phyloP scores from a whole-genome alignment of 495 filamentous ascomycete species.

The Trichocladium uniseriatum region DNA sequence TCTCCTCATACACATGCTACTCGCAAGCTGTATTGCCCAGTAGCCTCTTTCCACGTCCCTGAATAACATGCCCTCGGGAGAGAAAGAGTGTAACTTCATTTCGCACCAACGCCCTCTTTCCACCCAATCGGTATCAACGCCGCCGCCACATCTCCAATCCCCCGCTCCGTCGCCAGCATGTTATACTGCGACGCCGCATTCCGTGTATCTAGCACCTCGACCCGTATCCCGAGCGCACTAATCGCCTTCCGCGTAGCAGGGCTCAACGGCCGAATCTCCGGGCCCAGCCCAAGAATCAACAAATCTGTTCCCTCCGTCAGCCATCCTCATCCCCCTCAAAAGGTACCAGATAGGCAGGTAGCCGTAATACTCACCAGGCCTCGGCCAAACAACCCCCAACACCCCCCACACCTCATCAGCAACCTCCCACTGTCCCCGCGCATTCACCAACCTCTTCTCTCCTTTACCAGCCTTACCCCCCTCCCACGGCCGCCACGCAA shows the following conservation, averaged over 20 bases:
- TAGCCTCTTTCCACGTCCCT: background rate
- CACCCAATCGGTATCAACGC: constrained; percentile 83
- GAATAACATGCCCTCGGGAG: background rate
- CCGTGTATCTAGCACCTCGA: constrained; percentile 86
- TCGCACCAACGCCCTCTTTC: constrained; percentile 45
- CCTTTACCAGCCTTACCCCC: background rate
- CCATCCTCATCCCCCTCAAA: background rate
- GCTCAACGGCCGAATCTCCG: constrained; percentile 61
- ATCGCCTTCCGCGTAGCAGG: constrained; percentile 62
- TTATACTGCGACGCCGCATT: constrained; percentile 93
- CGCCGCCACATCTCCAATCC: constrained; percentile 70
- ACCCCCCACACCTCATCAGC: constrained; percentile 62
- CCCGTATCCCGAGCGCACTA: constrained; percentile 66
- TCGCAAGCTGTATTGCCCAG: too few relatives aligned
- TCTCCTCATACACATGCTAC: background rate
- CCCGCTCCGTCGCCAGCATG: constrained; percentile 73
- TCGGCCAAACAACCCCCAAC: constrained; percentile 73
- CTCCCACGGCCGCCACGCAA: constrained; percentile 75
- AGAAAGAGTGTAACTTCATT: constrained; percentile 1
- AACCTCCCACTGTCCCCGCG: constrained; percentile 77
- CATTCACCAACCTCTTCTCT: constrained; percentile 28
- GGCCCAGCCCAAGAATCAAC: constrained; percentile 79
- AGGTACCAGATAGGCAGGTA: too few relatives aligned
- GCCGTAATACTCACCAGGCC: constrained; percentile 63
- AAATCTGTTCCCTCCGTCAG: constrained; percentile 51